Base-by-base conservation (phyloP, 78 protist species). In the Capsaspora owczarzaki region DNA sequence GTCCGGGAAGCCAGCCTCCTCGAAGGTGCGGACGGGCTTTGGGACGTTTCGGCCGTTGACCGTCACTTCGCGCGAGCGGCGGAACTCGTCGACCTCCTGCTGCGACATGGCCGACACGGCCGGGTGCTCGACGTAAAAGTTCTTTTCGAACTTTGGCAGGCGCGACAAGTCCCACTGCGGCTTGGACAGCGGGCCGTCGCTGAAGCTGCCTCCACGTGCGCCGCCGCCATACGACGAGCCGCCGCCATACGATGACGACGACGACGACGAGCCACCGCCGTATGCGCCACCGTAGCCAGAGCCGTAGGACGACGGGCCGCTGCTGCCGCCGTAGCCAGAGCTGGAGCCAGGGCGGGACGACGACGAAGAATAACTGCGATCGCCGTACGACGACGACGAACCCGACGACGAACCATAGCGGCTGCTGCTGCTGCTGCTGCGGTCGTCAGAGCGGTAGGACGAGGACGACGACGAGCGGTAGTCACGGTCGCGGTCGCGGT, bases 101-200 rank as follows among this genome's bases (percentile, higher is more conserved):
- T 43, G 60, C 22, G 79, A 5, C 43, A 19, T 1, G 19, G 63
- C n/a, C 1, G 71, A 0, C 6, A 80, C 35, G 19, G 0, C 63
- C 41, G 72, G 80, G 42, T 82, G 84, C 71, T 84, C 89, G 14
- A 0, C 2, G 84, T 89, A 89, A 49, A 89, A 85, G 83, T 84
- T 63, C 80, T 89, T 89, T 49, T 56, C 63, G 53, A 85, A 80
- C 23, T 5, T 40, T 0, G 61, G 63, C n/a, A 84, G 63, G 27
- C 19, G 4, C 23, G 29, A 10, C 20, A 44, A 38, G 41, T 69
- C 46, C 77, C 77, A 81, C 23, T 6, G 12, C 12, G 66, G 69
- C n/a, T 33, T 51, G 61, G 12, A 33, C 61, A 37, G 23, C 22
- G 16, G 72, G 42, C 29, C 27, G 14, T 49, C 5, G 75, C 47